Conservation (phyloP, 306 rosid species). For the Trifolium subterraneum region DNA sequence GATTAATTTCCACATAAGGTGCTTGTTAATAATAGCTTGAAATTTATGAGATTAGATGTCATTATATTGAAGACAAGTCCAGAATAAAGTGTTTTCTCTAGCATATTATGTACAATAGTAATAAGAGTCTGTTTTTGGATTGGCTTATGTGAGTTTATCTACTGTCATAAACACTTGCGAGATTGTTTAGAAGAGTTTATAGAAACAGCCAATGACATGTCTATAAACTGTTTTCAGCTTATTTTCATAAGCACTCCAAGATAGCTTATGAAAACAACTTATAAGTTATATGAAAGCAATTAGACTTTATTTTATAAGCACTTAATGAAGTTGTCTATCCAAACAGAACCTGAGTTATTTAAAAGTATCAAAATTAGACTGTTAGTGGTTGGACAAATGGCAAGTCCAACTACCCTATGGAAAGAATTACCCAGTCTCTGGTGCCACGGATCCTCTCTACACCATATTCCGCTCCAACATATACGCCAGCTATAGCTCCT, state of each 20-base stretch:
- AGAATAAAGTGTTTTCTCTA: conserved; percentile 6
- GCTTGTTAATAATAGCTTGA: conserved; percentile 15
- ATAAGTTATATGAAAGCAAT: too few relatives aligned
- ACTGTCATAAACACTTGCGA: too few relatives aligned
- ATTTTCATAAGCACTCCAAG: too few relatives aligned
- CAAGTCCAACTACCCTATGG: not conserved
- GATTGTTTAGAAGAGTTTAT: too few relatives aligned
- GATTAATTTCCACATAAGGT: conserved; percentile 7
- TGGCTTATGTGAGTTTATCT: too few relatives aligned
- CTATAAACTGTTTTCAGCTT: too few relatives aligned
- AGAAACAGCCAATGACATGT: too few relatives aligned
- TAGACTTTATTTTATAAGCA: too few relatives aligned
- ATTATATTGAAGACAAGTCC: conserved; percentile 22
- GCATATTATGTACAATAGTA: conserved; percentile 18
- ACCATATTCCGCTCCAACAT: conserved; percentile 87
- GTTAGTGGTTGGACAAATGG: not conserved
- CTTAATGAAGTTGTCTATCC: too few relatives aligned
- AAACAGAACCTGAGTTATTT: not conserved
- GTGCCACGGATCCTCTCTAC: conserved; percentile 72
- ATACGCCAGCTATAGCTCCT: conserved; percentile 83
- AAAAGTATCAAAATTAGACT: conserved; percentile 3
- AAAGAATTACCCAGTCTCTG: conserved; percentile 85
- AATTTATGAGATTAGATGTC: not conserved
- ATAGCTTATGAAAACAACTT: too few relatives aligned
- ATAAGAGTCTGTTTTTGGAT: too few relatives aligned